phyloP scores from a whole-genome alignment of 352 stramenopile genomes.

The Pythium myriotylum region DNA sequence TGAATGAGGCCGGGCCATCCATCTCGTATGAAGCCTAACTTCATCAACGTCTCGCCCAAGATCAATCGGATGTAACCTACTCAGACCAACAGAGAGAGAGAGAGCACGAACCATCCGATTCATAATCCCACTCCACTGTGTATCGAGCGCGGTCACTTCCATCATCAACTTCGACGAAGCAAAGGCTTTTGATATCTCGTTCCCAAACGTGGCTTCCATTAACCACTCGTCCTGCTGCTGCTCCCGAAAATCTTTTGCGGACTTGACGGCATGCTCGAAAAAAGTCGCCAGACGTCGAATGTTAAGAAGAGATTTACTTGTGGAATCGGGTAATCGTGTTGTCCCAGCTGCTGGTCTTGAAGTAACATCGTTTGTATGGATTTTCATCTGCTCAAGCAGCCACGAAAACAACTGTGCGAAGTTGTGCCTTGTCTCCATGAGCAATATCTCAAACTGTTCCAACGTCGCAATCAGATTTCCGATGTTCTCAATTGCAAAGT shows the following conservation, averaged over 20 bases:
- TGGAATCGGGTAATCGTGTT: slow-evolving; percentile 1
- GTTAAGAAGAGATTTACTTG: slow-evolving; percentile 59
- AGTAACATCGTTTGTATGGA: slow-evolving; percentile 50
- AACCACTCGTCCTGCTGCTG: slow-evolving; percentile 49
- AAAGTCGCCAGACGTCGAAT: slow-evolving; percentile 58
- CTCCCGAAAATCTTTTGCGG: slow-evolving; percentile 40
- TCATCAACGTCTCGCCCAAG: slow-evolving; percentile 39
- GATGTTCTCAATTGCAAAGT: slow-evolving; percentile 34
- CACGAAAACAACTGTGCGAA: slow-evolving; percentile 68
- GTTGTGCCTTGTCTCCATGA: slow-evolving; percentile 65
- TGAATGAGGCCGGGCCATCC: not conserved
- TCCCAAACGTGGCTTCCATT: slow-evolving; percentile 73
- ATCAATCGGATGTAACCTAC: not conserved
- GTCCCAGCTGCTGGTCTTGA: not conserved
- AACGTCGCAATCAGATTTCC: slow-evolving; percentile 46
- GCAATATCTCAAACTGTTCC: slow-evolving; percentile 41
- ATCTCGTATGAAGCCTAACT: slow-evolving; percentile 43
- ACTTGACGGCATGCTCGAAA: slow-evolving; percentile 43
- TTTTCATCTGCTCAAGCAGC: slow-evolving; percentile 59
- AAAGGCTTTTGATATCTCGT: slow-evolving; percentile 45
- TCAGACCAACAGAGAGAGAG: slow-evolving; percentile 5
- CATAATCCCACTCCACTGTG: slow-evolving; percentile 43
- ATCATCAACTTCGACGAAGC: slow-evolving; percentile 22
- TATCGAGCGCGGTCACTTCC: slow-evolving; percentile 31
- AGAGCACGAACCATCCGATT: slow-evolving; percentile 30